Conservation (phyloP, 2,329 filamentous ascomycete genomes). For the Colletotrichum sp. region DNA sequence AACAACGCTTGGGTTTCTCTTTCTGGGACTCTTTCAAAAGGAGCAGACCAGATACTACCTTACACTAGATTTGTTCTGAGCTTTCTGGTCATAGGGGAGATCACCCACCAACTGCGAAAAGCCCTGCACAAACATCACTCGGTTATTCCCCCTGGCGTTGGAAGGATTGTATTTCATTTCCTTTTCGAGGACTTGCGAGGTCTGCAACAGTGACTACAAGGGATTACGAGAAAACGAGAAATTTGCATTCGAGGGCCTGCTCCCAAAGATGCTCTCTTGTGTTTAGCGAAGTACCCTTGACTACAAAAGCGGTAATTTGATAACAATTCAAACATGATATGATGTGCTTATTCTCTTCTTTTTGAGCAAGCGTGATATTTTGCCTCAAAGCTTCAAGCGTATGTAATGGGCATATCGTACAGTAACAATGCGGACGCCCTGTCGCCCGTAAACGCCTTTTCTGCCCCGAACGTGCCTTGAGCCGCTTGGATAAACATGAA, state of each 20-base stretch:
- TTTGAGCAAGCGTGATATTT: not conserved
- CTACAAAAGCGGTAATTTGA: constrained; percentile 7
- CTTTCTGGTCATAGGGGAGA: not conserved
- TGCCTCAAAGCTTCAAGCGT: not conserved
- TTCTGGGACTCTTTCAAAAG: not conserved
- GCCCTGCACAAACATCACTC: not conserved
- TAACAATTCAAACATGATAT: not conserved
- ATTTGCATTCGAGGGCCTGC: not conserved
- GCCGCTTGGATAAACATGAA: not conserved
- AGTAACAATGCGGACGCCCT: not conserved
- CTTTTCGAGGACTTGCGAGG: not conserved
- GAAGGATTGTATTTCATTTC: not conserved
- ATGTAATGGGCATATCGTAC: not conserved
- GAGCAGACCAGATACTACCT: not conserved
- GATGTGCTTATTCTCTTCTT: not conserved
- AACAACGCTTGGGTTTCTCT: not conserved
- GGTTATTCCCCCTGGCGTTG: constrained; percentile 13
- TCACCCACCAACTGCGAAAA: not conserved
- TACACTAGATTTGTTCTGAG: not conserved
- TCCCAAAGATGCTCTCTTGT: not conserved
- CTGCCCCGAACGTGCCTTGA: not conserved
- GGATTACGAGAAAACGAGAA: constrained; percentile 14
- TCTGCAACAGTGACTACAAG: constrained; percentile 7
- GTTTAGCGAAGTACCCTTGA: not conserved
- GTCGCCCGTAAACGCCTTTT: not conserved